A percentile compares a stretch with the other conserved stretches of the same genome.
Conservation (phyloP, 2,329 filamentous ascomycete genomes). For the Lecanosticta acicola region DNA sequence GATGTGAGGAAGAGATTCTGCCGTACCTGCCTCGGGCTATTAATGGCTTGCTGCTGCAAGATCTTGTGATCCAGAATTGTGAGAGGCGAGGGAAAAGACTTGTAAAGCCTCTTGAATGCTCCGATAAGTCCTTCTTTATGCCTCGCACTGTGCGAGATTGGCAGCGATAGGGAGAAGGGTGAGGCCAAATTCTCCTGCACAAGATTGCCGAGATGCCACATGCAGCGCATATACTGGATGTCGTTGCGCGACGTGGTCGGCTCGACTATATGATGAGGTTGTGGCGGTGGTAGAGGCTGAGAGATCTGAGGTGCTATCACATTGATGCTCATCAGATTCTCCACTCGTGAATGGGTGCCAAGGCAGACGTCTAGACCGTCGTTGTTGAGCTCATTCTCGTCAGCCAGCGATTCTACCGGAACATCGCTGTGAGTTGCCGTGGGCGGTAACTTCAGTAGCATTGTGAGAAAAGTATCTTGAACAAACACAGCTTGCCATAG, state of each 20-base stretch:
- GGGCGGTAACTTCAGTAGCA: conserved; percentile 70
- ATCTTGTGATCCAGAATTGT: conserved; percentile 61
- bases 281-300: conserved; percentile 27
- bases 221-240: conserved; percentile 60
- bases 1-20: conserved; percentile 75
- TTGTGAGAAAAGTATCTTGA: conserved; percentile 76
- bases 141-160: conserved; percentile 61
- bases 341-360: conserved; percentile 37
- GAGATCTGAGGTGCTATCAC: conserved; percentile 42
- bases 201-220: conserved; percentile 72
- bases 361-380: conserved; percentile 57
- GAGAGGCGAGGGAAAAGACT: conserved; percentile 66
- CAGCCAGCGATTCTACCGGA: conserved; percentile 64
- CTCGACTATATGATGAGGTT: conserved; percentile 32
- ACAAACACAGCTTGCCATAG: conserved; percentile 76
- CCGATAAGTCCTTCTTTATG: conserved; percentile 66
- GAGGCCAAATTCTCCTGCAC: conserved; percentile 73
- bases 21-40: conserved; percentile 61
- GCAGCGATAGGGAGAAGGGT: conserved; percentile 66
- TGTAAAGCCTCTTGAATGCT: conserved; percentile 65
- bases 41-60: conserved; percentile 52
- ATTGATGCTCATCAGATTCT: conserved; percentile 49
- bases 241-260: conserved; percentile 30
- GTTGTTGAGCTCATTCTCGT: conserved; percentile 51
- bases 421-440: conserved; percentile 76